Evolutionary conservation across 495 filamentous ascomycete species (phyloP), one percentile per base, ranked within the genome.

Genomic region (Margaritispora aquatica): DNA sequence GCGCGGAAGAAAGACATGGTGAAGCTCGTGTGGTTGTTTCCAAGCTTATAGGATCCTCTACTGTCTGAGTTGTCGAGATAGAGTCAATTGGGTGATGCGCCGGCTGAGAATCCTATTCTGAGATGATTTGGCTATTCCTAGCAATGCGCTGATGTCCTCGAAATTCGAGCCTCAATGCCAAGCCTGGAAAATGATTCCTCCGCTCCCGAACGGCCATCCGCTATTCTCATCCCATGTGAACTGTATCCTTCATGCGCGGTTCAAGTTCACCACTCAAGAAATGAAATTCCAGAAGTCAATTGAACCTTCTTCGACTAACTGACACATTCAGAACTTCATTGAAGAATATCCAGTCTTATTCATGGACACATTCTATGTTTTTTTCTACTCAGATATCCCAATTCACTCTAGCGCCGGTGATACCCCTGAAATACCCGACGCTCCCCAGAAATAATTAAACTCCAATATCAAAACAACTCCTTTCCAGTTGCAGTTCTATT

Each of bases 1-100:
- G 90, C 77, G 68, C 90, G 77, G 74, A 94, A 96, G 69, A 87
- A 84, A 26, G 89, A 83, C 88, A 94, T 92, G 27, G 64, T 79
- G 66, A 65, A 15, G 54, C n/a, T 34, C 29, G 23, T 60, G 23
- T 36, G 52, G 20, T 22, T n/a, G n/a, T n/a, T n/a, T n/a, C n/a
- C n/a, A n/a, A n/a, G n/a, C n/a, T n/a, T n/a, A n/a, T n/a, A n/a
- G n/a, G n/a, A n/a, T n/a, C n/a, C n/a, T n/a, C n/a, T n/a, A n/a
- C n/a, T n/a, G n/a, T n/a, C n/a, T n/a, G n/a, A n/a, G 29, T 34
- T 34, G 29, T 34, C 29, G 29, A 34, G 29, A 34, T 34, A 13
- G 13, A 13, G 29, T 5, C 29, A 34, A 15, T 34, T 7, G 29
- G 29, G 29, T 34, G 29, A 34, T 34, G 29, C 29, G 29, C 29